Evolutionary conservation across 768 basidiomycete species (phyloP).

Genomic region (Collybia mongolica): DNA sequence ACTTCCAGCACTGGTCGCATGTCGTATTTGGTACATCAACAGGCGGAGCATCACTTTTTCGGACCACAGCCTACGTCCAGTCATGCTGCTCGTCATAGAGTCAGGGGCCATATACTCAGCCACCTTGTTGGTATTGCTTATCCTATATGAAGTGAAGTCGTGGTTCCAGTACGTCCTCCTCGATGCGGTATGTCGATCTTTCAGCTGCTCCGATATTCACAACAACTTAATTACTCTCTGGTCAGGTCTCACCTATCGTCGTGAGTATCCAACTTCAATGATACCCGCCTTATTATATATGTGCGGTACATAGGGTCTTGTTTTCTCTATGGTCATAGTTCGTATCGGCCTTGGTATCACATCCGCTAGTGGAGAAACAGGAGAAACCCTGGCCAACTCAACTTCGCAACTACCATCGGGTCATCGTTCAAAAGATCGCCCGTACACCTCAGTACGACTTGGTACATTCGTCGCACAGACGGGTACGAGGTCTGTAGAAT

Average conservation of each 20-base stretch:
- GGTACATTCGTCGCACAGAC: too few relatives aligned
- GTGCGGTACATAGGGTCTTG: conserved; percentile 19
- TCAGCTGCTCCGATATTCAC: background rate
- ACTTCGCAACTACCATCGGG: too few relatives aligned
- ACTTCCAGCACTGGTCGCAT: conserved; percentile 25
- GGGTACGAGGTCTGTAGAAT: too few relatives aligned
- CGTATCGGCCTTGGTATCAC: conserved; percentile 36
- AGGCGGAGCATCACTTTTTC: conserved; percentile 19
- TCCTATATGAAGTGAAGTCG: conserved; percentile 28
- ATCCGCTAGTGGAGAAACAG: conserved; percentile 6
- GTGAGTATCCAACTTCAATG: background rate
- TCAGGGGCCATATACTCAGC: conserved; percentile 35
- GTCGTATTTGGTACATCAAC: conserved; percentile 33
- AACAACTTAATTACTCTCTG: background rate
- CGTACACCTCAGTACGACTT: too few relatives aligned
- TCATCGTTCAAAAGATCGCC: too few relatives aligned
- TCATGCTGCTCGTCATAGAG: conserved; percentile 34
- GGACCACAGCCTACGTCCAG: conserved; percentile 24
- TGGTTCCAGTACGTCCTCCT: conserved; percentile 36
- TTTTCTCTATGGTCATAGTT: conserved; percentile 40
- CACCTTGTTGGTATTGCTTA: conserved; percentile 28
- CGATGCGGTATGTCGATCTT: conserved; percentile 27
- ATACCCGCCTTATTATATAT: background rate
- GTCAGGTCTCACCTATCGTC: conserved; percentile 6
- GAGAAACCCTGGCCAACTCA: too few relatives aligned